A percentile compares a stretch with the other conserved stretches of the same genome.
These are phyloP conservation scores for Vanrija pseudolonga DNA, from an alignment of 1,284 basidiomycete species.

Conservation along the genomic window DNA sequence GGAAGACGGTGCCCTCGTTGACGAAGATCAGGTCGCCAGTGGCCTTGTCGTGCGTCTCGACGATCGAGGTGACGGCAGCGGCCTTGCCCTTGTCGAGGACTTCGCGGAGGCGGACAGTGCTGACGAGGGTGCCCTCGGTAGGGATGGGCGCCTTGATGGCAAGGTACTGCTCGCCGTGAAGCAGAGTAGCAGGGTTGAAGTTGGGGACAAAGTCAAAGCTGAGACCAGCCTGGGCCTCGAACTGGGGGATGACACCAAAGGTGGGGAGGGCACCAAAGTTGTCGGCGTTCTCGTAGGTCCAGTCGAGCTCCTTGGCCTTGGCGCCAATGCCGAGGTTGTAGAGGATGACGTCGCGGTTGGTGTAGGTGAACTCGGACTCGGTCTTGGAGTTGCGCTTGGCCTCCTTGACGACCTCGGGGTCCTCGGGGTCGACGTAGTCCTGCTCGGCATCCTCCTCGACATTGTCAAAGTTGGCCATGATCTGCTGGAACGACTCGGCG, in stretches of 20 bases:
- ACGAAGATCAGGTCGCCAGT: conserved; percentile 83
- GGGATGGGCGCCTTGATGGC: conserved; percentile 84
- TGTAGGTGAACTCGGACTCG: conserved; percentile 66
- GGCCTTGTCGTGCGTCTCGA: conserved; percentile 72
- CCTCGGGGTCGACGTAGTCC: conserved; percentile 72
- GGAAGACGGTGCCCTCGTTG: conserved; percentile 87
- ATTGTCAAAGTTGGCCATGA: conserved; percentile 79
- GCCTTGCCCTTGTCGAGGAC: conserved; percentile 70
- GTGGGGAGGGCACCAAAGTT: conserved; percentile 82
- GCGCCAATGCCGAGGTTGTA: conserved; percentile 98
- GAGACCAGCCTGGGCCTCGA: conserved; percentile 61
- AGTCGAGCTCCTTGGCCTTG: conserved; percentile 84
- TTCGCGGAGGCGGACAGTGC: conserved; percentile 58
- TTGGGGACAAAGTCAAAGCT: conserved; percentile 78
- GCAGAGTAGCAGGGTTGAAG: conserved; percentile 91
- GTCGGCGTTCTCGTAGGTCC: conserved; percentile 86
- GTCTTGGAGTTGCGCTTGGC: conserved; percentile 67
- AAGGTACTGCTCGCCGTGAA: conserved; percentile 97
- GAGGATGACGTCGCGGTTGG: conserved; percentile 86
- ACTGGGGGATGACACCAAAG: conserved; percentile 95
- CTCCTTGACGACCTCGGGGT: conserved; percentile 74
- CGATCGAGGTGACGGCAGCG: conserved; percentile 74
- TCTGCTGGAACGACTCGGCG: conserved; percentile 69
- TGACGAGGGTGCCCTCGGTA: conserved; percentile 77
- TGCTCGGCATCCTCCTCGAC: conserved; percentile 52